Evolutionary conservation across 306 rosid genomes (phyloP).

Genomic region (Vicia faba): DNA sequence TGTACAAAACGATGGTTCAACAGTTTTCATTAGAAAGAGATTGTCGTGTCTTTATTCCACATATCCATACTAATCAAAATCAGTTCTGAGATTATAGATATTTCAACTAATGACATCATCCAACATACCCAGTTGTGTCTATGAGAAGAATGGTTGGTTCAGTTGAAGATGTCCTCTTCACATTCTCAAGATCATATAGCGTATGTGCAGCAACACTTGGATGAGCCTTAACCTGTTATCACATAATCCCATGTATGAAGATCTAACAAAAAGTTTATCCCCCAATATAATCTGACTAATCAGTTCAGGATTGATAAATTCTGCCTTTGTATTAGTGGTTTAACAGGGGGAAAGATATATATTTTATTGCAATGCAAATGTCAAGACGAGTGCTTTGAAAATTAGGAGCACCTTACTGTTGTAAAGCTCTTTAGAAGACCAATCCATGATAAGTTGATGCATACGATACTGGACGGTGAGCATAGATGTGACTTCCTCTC

Average conservation of each 20-base stretch:
- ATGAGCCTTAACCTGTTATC: slow-evolving; percentile 82
- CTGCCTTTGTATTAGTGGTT: slow-evolving; percentile 1
- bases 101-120: slow-evolving; percentile 25
- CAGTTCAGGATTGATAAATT: slow-evolving; percentile 30
- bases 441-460: slow-evolving; percentile 93
- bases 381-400: slow-evolving; percentile 38
- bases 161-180: slow-evolving; percentile 76
- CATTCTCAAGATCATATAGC: slow-evolving; percentile 79
- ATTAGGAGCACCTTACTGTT: slow-evolving; percentile 74
- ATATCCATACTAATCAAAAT: slow-evolving; percentile 22
- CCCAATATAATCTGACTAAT: slow-evolving; percentile 25
- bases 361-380: slow-evolving; percentile 28
- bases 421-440: slow-evolving; percentile 99
- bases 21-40: slow-evolving; percentile 16
- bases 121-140: slow-evolving; percentile 90
- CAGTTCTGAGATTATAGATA: slow-evolving; percentile 24
- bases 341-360: slow-evolving; percentile 5
- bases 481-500: slow-evolving; percentile 81
- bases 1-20: slow-evolving; percentile 11
- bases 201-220: slow-evolving; percentile 84
- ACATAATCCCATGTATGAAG: slow-evolving; percentile 22
- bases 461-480: slow-evolving; percentile 96
- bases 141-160: slow-evolving; percentile 90
- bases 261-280: slow-evolving; percentile 20
- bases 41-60: slow-evolving; percentile 18